phyloP scores from a whole-genome alignment of 1,139 yeast species.

The Saccharomyces hybrid region DNA sequence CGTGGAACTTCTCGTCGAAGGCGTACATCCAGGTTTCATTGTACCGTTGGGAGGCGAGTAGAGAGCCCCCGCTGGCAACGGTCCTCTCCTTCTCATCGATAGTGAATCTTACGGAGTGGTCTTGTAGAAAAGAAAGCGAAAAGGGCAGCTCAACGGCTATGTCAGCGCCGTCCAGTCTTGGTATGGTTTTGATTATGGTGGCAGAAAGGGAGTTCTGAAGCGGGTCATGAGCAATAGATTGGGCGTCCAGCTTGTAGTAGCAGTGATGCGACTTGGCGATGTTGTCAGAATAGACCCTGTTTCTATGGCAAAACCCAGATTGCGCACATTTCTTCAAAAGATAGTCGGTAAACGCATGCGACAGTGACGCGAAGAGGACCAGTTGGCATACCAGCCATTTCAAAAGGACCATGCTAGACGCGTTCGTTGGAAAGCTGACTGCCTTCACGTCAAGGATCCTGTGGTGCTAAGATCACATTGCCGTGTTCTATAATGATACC shows the following conservation, averaged over 20 bases:
- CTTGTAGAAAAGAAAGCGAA: conserved; percentile 42
- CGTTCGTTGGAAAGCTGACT: not conserved
- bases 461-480: too few relatives aligned
- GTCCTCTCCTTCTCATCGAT: conserved; percentile 51
- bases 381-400: not conserved
- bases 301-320: conserved; percentile 80
- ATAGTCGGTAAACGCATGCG: conserved; percentile 24
- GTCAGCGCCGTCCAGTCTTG: conserved; percentile 13
- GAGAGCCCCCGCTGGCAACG: not conserved
- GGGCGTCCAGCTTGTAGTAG: conserved; percentile 48
- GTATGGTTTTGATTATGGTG: conserved; percentile 18
- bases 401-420: not conserved
- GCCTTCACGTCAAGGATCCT: too few relatives aligned
- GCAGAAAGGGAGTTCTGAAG: conserved; percentile 19
- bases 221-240: conserved; percentile 32
- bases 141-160: conserved; percentile 40
- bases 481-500: too few relatives aligned
- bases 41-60: conserved; percentile 37
- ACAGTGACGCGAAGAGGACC: conserved; percentile 2
- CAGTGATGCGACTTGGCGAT: conserved; percentile 35
- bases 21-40: conserved; percentile 58
- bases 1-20: conserved; percentile 31
- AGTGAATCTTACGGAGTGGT: conserved; percentile 46
- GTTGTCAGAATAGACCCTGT: conserved; percentile 59
- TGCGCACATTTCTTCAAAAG: conserved; percentile 74